Evolutionary conservation across 225 moss, liverwort and hornwort genomes (phyloP).

Genomic region (Sphagnum tenellum): DNA sequence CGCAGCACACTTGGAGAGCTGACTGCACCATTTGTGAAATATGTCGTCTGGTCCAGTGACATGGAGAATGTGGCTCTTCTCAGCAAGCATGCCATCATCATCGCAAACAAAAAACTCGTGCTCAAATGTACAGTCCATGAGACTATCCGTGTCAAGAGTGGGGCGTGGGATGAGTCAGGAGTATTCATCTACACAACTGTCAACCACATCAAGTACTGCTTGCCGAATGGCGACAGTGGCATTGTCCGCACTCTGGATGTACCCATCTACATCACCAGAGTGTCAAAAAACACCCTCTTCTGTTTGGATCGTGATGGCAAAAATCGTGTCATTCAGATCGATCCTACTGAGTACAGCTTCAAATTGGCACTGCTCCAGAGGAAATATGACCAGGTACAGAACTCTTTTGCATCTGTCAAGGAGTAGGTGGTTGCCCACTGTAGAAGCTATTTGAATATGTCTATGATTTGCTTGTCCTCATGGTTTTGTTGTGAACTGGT

Average conservation of each 20-base stretch:
- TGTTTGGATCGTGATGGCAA: slow-evolving; percentile 98
- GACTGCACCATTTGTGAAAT: slow-evolving; percentile 85
- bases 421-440: background rate
- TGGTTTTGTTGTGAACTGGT: background rate
- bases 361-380: slow-evolving; percentile 88
- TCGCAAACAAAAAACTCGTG: slow-evolving; percentile 87
- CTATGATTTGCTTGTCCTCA: background rate
- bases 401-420: background rate
- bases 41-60: slow-evolving; percentile 92
- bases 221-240: slow-evolving; percentile 95
- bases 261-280: slow-evolving; percentile 92
- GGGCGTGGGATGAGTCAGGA: slow-evolving; percentile 98
- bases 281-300: slow-evolving; percentile 64
- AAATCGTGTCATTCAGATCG: slow-evolving; percentile 93
- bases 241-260: slow-evolving; percentile 93
- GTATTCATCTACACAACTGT: slow-evolving; percentile 93
- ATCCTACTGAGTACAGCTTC: slow-evolving; percentile 91
- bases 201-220: slow-evolving; percentile 97
- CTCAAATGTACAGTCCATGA: slow-evolving; percentile 97
- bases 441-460: background rate
- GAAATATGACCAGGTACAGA: slow-evolving; percentile 70
- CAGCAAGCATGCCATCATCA: slow-evolving; percentile 92
- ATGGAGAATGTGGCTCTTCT: slow-evolving; percentile 93
- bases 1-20: slow-evolving; percentile 82
- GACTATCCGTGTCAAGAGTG: slow-evolving; percentile 95